Conservation (phyloP, 2,329 filamentous ascomycete species). For the Blastomyces gilchristii region DNA sequence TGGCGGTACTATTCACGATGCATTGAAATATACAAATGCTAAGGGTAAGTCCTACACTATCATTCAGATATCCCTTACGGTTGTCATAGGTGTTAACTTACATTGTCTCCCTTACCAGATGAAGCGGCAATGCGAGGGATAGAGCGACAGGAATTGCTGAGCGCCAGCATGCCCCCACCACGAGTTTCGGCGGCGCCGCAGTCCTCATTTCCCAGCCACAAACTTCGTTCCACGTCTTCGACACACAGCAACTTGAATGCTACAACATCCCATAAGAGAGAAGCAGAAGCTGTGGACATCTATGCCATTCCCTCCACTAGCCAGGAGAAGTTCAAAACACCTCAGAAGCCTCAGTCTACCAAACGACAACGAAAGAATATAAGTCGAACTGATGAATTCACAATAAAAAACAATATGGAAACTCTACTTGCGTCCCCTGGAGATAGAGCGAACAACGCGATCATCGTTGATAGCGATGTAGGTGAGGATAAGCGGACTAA, state of each 20-base stretch:
- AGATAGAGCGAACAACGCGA: neutral
- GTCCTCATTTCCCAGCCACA: neutral
- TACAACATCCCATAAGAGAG: neutral
- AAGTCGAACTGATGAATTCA: neutral
- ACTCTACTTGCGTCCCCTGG: neutral
- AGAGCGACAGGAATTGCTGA: neutral
- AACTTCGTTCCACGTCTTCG: neutral
- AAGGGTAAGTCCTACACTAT: neutral
- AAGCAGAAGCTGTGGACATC: neutral
- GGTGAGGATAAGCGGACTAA: neutral
- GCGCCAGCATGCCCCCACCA: neutral
- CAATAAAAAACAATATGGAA: neutral
- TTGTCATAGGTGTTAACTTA: neutral
- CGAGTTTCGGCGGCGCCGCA: neutral
- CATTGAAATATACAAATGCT: neutral
- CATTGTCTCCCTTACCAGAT: neutral
- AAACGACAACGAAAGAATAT: neutral
- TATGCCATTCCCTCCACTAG: neutral
- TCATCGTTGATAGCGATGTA: constrained; percentile 1
- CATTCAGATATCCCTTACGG: neutral
- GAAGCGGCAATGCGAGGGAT: neutral
- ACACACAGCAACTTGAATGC: neutral
- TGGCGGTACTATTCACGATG: neutral
- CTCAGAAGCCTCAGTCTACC: neutral
- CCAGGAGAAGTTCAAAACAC: neutral